A percentile compares a stretch with the other conserved stretches of the same genome.
These are phyloP conservation scores for Hypoxylon subgilvum DNA, from an alignment of 495 filamentous ascomycete species.

Conservation along the genomic window DNA sequence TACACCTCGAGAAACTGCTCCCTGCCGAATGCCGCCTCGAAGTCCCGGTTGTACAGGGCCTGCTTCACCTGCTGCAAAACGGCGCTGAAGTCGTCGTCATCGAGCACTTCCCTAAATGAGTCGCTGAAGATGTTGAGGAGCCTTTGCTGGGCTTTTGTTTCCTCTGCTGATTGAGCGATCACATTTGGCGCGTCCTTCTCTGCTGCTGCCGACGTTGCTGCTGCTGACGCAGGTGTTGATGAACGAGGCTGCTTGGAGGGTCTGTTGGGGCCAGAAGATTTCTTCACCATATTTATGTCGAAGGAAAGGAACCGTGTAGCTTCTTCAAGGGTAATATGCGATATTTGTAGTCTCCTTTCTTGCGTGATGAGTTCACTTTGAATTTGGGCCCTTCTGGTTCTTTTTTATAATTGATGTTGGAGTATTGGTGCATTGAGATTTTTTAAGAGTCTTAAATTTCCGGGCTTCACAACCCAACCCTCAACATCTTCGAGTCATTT, in stretches of 20 bases:
- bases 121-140: slow-evolving; percentile 78
- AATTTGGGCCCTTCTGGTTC: too few relatives aligned
- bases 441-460: too few relatives aligned
- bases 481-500: too few relatives aligned
- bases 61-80: slow-evolving; percentile 80
- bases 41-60: slow-evolving; percentile 84
- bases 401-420: too few relatives aligned
- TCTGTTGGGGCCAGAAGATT: slow-evolving; percentile 9
- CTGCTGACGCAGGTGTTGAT: neutral
- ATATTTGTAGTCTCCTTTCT: too few relatives aligned
- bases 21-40: slow-evolving; percentile 74
- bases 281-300: slow-evolving; percentile 30
- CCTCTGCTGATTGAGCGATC: slow-evolving; percentile 14
- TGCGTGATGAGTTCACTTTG: too few relatives aligned
- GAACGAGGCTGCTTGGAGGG: slow-evolving; percentile 12
- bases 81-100: slow-evolving; percentile 43
- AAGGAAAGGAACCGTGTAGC: too few relatives aligned
- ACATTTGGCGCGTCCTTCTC: slow-evolving; percentile 44
- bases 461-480: too few relatives aligned
- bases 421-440: too few relatives aligned
- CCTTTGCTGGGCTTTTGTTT: slow-evolving; percentile 66
- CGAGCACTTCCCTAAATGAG: slow-evolving; percentile 59
- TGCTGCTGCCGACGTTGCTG: neutral
- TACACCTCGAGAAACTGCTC: slow-evolving; percentile 76
- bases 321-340: neutral